Conservation (phyloP, 1,284 basidiomycete species). For the Vanrija humicola region DNA sequence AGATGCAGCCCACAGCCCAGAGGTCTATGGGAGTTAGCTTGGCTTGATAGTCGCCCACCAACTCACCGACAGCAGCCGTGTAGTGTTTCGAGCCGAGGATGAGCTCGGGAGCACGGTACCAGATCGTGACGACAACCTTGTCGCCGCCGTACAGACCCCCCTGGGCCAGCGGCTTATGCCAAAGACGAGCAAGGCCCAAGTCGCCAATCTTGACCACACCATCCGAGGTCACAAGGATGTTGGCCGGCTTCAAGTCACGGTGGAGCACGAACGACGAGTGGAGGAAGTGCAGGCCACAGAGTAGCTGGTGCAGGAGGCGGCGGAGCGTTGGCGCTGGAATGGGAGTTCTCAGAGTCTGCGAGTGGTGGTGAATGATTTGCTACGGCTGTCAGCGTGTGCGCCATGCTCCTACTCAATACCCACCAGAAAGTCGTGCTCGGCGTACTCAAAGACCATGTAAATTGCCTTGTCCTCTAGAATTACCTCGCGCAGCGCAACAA, state of each 20-base stretch:
- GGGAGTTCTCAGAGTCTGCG: constrained; percentile 71
- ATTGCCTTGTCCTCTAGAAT: constrained; percentile 97
- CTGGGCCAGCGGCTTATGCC: constrained; percentile 44
- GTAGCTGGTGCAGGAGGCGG: constrained; percentile 89
- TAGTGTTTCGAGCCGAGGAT: constrained; percentile 94
- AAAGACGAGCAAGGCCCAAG: constrained; percentile 82
- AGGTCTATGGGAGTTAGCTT: constrained; percentile 56
- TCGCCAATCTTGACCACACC: constrained; percentile 98
- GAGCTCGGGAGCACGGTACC: constrained; percentile 96
- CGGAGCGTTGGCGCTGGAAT: constrained; percentile 80
- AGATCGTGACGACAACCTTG: constrained; percentile 98
- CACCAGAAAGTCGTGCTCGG: constrained; percentile 95
- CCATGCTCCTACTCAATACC: constrained; percentile 35
- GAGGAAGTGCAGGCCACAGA: constrained; percentile 90
- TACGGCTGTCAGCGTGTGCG: constrained; percentile 39
- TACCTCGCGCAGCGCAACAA: constrained; percentile 87
- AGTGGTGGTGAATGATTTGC: constrained; percentile 98
- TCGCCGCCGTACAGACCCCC: constrained; percentile 66
- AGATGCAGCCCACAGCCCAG: constrained; percentile 96
- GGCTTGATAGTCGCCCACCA: too few species aligned
- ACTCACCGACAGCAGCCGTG: constrained; percentile 74
- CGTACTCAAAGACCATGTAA: constrained; percentile 98
- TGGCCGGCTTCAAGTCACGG: constrained; percentile 83
- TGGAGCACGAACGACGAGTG: constrained; percentile 87
- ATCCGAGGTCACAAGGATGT: constrained; percentile 85